Conservation (phyloP, 352 stramenopile genomes). For the Globisporangium heterothallicum region DNA sequence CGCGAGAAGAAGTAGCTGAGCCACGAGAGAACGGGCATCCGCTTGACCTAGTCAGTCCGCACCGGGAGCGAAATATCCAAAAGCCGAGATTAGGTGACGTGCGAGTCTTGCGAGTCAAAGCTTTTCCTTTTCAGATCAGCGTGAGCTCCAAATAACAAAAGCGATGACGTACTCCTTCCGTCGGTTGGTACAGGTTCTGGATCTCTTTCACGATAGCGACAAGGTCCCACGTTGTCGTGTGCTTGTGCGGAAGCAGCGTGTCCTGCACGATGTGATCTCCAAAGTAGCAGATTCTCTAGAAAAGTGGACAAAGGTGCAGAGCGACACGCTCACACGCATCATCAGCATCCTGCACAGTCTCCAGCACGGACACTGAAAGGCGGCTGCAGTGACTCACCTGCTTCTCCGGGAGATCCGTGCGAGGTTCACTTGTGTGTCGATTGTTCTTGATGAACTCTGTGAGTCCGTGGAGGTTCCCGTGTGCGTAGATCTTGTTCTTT, state of each 20-base stretch:
- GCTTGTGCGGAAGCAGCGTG: constrained; percentile 25
- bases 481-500: constrained; percentile 33
- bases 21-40: constrained; percentile 13
- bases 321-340: neutral
- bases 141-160: no score
- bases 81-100: no score
- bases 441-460: constrained; percentile 7
- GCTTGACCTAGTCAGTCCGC: constrained; percentile 9
- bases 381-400: no score
- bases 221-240: constrained; percentile 33
- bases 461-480: constrained; percentile 31
- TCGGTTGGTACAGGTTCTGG: constrained; percentile 27
- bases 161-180: constrained; percentile 20
- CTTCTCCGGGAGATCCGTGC: constrained; percentile 2
- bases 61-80: no score
- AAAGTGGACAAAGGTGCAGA: neutral
- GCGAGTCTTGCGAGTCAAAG: no score
- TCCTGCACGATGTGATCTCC: constrained; percentile 49
- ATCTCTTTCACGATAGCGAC: constrained; percentile 49
- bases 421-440: neutral
- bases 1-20: constrained; percentile 20
- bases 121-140: no score
- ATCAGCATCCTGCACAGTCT: neutral
- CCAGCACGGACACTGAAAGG: no score
- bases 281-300: constrained; percentile 46